phyloP scores from a whole-genome alignment of 805 yeast genomes.

The Suhomyces sp. region DNA sequence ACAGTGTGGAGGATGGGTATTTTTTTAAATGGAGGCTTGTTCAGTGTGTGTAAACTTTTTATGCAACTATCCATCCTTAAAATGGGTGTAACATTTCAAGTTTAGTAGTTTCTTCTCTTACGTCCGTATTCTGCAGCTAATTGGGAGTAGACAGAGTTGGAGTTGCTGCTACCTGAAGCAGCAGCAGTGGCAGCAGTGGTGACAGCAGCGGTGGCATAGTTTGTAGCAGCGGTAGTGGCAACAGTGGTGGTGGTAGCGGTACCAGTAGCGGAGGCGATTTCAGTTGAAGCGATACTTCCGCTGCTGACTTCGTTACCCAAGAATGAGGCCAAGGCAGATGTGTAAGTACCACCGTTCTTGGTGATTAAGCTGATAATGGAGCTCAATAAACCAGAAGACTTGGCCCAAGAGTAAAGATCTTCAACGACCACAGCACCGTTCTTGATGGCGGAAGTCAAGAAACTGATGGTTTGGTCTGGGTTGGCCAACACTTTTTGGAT shows the following conservation, averaged over 20 bases:
- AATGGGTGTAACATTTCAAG: not conserved
- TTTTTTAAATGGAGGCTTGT: not conserved
- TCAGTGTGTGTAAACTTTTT: not conserved
- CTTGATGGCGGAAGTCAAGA: conserved; percentile 32
- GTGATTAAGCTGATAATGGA: conserved; percentile 23
- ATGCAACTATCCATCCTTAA: conserved; percentile 3
- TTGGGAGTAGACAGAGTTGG: conserved; percentile 9
- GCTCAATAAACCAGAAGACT: conserved; percentile 32
- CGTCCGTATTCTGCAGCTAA: conserved; percentile 12
- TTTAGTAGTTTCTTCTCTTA: conserved; percentile 17
- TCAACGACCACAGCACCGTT: conserved; percentile 32
- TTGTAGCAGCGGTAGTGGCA: conserved; percentile 12
- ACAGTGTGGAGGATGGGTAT: not conserved
- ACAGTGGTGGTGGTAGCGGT: conserved; percentile 11
- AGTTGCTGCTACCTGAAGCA: not conserved
- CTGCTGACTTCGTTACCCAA: conserved; percentile 22
- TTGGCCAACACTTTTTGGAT: conserved; percentile 35
- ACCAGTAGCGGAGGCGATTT: conserved; percentile 8
- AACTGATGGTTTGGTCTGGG: conserved; percentile 32
- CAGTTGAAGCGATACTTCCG: conserved; percentile 22
- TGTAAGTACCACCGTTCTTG: conserved; percentile 24
- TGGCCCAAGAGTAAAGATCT: conserved; percentile 38
- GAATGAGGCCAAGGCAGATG: conserved; percentile 23
- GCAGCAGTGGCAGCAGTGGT: conserved; percentile 10
- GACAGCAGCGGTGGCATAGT: conserved; percentile 7